A percentile compares a stretch with the other conserved stretches of the same genome.
These are phyloP conservation scores for Fusarium nisikadoi DNA, from an alignment of 2,329 filamentous ascomycete species.

Conservation along the genomic window DNA sequence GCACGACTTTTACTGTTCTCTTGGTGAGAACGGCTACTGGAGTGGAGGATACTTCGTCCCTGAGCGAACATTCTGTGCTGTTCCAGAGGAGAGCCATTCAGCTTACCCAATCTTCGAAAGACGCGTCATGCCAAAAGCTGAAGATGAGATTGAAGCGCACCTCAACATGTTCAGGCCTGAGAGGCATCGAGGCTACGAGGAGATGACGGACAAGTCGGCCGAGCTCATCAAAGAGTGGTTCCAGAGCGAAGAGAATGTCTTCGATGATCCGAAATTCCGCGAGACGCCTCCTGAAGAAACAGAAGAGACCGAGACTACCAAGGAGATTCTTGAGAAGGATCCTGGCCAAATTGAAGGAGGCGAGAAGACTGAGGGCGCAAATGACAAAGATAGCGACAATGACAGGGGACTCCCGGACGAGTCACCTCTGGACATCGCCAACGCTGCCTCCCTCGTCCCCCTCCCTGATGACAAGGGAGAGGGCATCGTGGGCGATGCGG, in stretches of 20 bases:
- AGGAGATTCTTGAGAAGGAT: slow-evolving; percentile 39
- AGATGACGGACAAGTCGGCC: slow-evolving; percentile 69
- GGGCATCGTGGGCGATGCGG: slow-evolving; percentile 45
- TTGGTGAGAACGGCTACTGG: slow-evolving; percentile 77
- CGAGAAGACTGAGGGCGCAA: not conserved
- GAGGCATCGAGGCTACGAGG: slow-evolving; percentile 71
- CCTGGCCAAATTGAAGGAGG: slow-evolving; percentile 29
- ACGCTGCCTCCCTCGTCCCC: slow-evolving; percentile 61
- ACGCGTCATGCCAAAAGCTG: slow-evolving; percentile 70
- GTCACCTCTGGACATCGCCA: slow-evolving; percentile 63
- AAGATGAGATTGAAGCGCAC: slow-evolving; percentile 80
- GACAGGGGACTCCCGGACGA: slow-evolving; percentile 44
- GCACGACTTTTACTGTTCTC: slow-evolving; percentile 78
- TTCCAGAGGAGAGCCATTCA: slow-evolving; percentile 64
- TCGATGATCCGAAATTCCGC: slow-evolving; percentile 59
- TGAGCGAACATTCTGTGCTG: slow-evolving; percentile 82
- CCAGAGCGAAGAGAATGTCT: slow-evolving; percentile 55
- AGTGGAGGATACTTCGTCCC: slow-evolving; percentile 68
- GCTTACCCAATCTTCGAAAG: slow-evolving; percentile 60
- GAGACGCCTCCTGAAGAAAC: slow-evolving; percentile 52
- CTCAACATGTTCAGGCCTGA: slow-evolving; percentile 71
- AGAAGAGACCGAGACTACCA: slow-evolving; percentile 43
- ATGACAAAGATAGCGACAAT: slow-evolving; percentile 6
- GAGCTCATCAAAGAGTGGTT: slow-evolving; percentile 69
- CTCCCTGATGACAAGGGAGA: slow-evolving; percentile 56